Percentiles rank a stretch among this genome's conserved stretches.
phyloP scores from a whole-genome alignment of 352 stramenopile genomes.

The Globisporangium cylindrosporum region DNA sequence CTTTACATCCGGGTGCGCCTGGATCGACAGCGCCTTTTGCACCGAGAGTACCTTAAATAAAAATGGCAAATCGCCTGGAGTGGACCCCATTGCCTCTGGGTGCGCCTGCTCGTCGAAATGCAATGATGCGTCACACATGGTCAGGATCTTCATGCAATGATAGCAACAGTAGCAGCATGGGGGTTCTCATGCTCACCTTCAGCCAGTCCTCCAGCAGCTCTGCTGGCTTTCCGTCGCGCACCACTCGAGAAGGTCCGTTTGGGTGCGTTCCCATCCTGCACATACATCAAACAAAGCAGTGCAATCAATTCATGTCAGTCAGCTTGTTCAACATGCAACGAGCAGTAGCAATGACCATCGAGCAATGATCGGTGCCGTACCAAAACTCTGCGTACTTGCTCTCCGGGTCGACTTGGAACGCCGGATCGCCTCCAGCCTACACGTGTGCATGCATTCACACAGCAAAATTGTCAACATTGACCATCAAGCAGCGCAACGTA shows the following conservation, averaged over 20 bases:
- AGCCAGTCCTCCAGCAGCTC: slow-evolving; percentile 75
- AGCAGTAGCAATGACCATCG: not conserved
- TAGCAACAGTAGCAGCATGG: not conserved
- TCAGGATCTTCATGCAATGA: not conserved
- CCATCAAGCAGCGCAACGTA: not conserved
- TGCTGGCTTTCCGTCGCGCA: slow-evolving; percentile 37
- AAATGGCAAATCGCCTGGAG: slow-evolving; percentile 91
- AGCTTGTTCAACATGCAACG: slow-evolving; percentile 11
- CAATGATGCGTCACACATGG: not conserved
- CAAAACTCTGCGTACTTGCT: slow-evolving; percentile 87
- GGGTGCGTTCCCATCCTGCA: slow-evolving; percentile 93
- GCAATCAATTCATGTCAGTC: slow-evolving; percentile 8
- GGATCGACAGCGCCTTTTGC: slow-evolving; percentile 97
- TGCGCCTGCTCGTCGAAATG: slow-evolving; percentile 21
- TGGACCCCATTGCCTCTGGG: slow-evolving; percentile 31
- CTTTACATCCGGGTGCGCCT: slow-evolving; percentile 87
- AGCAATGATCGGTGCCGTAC: slow-evolving; percentile 28
- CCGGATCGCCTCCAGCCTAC: slow-evolving; percentile 42
- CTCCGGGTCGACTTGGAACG: slow-evolving; percentile 42
- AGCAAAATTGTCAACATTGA: not conserved
- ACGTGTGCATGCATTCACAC: not conserved
- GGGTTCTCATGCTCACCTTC: slow-evolving; percentile 26
- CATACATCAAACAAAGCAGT: slow-evolving; percentile 5
- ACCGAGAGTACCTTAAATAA: slow-evolving; percentile 99
- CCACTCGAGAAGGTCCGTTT: slow-evolving; percentile 86